Base-by-base conservation (phyloP, 2,329 filamentous ascomycete species). In the Hymenoscyphus infarciens region DNA sequence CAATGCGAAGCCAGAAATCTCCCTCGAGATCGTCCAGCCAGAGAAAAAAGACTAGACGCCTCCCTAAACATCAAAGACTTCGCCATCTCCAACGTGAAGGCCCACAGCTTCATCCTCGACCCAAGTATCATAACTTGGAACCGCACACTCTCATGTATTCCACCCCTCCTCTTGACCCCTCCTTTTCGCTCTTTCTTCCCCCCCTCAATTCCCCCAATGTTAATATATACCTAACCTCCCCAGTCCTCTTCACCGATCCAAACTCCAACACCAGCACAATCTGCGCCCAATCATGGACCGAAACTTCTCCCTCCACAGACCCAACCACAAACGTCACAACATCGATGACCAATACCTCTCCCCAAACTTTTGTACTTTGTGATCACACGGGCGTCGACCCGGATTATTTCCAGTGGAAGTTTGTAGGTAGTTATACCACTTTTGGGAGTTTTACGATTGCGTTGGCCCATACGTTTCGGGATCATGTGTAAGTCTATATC, bases 211-310 rank as follows among this genome's bases (percentile, higher is more conserved):
- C 13, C 33, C 33, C 10, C 33, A 35, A 29, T n/a, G n/a, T n/a
- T n/a, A 15, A 49, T 39, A 61, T 33, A 5, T 58, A 15, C n/a
- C 35, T 53, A 55, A 49, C 57, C 31, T 25, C 31, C 1, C 42
- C 16, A 73, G 71, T 73, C 66, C 27, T 45, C 57, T 70, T 73
- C 66, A 55, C 59, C 19, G 72, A 74, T 63, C 66, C 62, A 15
- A 74, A 74, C 62, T 68, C 68, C 54, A 70, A 71, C 63, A 71
- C 70, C 27, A 65, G 53, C n/a, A 68, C 67, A n/a, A 62, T 57
- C 29, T 74, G 72, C 38, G 59, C 63, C n/a, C 35, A 63, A 8
- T 62, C 64, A 25, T 74, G 69, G 68, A 63, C 53, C 39, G 59
- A 67, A 31, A 55, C 42, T 10, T 8, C n/a, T 2, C 8, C n/a